Evolutionary conservation across 225 moss, liverwort and hornwort genomes (phyloP).

Genomic region (Neckera pumila): DNA sequence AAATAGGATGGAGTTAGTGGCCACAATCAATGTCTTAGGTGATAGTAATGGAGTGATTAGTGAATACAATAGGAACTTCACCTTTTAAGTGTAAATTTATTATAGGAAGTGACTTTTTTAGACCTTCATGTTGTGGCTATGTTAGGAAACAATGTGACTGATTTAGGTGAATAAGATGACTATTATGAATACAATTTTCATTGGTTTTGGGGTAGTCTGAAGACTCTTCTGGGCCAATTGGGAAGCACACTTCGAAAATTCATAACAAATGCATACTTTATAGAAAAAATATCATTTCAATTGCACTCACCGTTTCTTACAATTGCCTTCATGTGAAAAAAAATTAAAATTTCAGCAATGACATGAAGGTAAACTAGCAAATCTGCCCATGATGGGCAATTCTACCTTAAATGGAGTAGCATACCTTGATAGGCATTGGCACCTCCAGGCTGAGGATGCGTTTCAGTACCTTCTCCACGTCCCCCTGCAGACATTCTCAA

Average conservation of each 20-base stretch:
- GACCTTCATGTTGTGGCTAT: background rate
- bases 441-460: conserved; percentile 54
- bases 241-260: background rate
- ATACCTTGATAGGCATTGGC: background rate
- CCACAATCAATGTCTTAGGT: background rate
- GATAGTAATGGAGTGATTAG: background rate
- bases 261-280: background rate
- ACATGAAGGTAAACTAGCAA: background rate
- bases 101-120: background rate
- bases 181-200: background rate
- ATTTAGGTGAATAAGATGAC: background rate
- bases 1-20: background rate
- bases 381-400: background rate
- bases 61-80: background rate
- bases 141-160: background rate
- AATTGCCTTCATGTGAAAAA: background rate
- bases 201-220: background rate
- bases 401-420: background rate
- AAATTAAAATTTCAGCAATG: background rate
- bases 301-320: background rate
- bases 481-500: conserved; percentile 22
- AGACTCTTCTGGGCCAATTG: background rate
- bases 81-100: background rate
- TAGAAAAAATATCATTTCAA: background rate
- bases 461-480: conserved; percentile 42